Evolutionary conservation across 345 rosid species (phyloP).

Genomic region (Eucalyptus coolabah): DNA sequence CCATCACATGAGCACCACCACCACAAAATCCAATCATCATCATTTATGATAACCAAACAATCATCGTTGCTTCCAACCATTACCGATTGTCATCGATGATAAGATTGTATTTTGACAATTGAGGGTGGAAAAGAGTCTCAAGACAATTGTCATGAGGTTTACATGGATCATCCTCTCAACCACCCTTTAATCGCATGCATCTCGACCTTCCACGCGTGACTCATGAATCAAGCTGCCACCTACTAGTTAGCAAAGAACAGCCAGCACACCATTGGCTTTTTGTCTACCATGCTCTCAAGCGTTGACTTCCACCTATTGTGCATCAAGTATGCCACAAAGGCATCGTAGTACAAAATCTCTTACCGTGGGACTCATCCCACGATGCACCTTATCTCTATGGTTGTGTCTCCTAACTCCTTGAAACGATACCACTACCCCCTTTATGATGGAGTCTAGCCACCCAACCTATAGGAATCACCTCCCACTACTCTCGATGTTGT

Average conservation of each 20-base stretch:
- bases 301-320: fast-evolving
- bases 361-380: neutral
- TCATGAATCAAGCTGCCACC: neutral
- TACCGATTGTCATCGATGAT: neutral
- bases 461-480: fast-evolving
- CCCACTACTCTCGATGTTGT: fast-evolving
- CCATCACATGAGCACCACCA: neutral
- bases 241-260: neutral
- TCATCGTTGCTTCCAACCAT: neutral
- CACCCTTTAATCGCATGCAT: fast-evolving
- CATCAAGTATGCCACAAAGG: neutral
- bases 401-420: fast-evolving
- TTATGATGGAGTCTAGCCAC: neutral
- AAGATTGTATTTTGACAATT: no score
- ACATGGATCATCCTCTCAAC: neutral
- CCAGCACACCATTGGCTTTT: no score
- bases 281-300: neutral
- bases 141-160: no score
- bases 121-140: neutral
- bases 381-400: neutral
- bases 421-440: neutral
- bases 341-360: neutral
- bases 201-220: neutral
- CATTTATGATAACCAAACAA: neutral
- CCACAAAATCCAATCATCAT: no score